phyloP scores from a whole-genome alignment of 495 filamentous ascomycete genomes.

The Tuber umbilicatum region DNA sequence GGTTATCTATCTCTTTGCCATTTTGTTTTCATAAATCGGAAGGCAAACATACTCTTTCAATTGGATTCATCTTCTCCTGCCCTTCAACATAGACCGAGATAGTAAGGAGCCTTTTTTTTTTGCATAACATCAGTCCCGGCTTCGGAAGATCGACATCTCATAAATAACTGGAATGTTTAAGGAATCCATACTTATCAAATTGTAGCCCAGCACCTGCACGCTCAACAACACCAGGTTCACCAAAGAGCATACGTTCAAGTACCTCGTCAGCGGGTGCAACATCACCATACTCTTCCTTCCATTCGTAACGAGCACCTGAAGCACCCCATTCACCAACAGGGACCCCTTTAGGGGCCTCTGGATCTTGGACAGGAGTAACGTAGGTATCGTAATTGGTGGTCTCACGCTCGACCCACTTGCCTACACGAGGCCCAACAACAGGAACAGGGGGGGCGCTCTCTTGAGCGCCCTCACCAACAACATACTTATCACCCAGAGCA shows the following conservation, averaged over 20 bases:
- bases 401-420: slow-evolving; percentile 52
- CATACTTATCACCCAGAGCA: neutral
- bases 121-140: neutral
- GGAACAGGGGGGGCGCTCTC: slow-evolving; percentile 13
- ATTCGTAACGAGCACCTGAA: slow-evolving; percentile 67
- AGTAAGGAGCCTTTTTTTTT: slow-evolving; percentile 48
- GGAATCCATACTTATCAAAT: slow-evolving; percentile 46
- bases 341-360: slow-evolving; percentile 35
- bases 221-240: slow-evolving; percentile 45
- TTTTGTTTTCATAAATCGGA: neutral
- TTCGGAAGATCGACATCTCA: neutral
- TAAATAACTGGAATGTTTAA: neutral
- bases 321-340: slow-evolving; percentile 49
- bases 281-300: slow-evolving; percentile 78
- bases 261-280: slow-evolving; percentile 61
- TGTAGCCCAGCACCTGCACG: slow-evolving; percentile 45
- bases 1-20: neutral
- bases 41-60: slow-evolving; percentile 46
- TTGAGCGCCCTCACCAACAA: neutral
- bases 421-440: slow-evolving; percentile 31
- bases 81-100: slow-evolving; percentile 59
- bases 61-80: slow-evolving; percentile 49
- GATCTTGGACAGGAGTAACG: slow-evolving; percentile 42
- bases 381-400: slow-evolving; percentile 54
- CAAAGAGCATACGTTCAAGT: slow-evolving; percentile 70